phyloP scores from a whole-genome alignment of 192 early-diverging fungal species.

The Gonapodya prolifera region DNA sequence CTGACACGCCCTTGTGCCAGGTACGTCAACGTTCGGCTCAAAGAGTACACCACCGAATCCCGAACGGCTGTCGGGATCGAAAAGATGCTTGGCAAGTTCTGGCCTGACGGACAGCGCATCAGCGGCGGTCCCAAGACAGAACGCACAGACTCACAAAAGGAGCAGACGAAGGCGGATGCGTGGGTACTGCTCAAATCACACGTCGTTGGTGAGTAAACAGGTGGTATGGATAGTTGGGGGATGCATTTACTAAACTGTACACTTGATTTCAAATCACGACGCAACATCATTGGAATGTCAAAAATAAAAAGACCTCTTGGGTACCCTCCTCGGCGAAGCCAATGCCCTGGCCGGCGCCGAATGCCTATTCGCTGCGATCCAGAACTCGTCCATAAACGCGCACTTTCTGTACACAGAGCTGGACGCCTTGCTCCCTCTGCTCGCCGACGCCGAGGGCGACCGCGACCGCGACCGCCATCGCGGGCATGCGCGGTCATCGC shows the following conservation, averaged over 20 bases:
- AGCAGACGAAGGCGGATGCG: not conserved
- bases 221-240: no score
- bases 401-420: slow-evolving; percentile 61
- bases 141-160: not conserved
- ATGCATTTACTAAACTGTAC: no score
- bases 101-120: slow-evolving; percentile 13
- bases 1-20: no score
- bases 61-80: slow-evolving; percentile 14
- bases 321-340: slow-evolving; percentile 65
- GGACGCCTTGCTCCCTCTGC: slow-evolving; percentile 22
- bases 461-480: not conserved
- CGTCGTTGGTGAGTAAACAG: not conserved
- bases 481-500: not conserved
- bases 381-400: slow-evolving; percentile 63
- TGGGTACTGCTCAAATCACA: not conserved
- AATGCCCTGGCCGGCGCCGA: slow-evolving; percentile 67
- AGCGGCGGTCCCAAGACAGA: not conserved
- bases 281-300: slow-evolving; percentile 9
- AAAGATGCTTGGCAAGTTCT: slow-evolving; percentile 21
- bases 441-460: no score
- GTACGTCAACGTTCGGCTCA: slow-evolving; percentile 18
- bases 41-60: slow-evolving; percentile 16
- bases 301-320: slow-evolving; percentile 47
- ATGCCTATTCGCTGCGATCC: slow-evolving; percentile 54
- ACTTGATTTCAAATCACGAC: no score